These are phyloP conservation scores for Podospora sp. DNA, from an alignment of 495 filamentous ascomycete species.

Conservation along the genomic window DNA sequence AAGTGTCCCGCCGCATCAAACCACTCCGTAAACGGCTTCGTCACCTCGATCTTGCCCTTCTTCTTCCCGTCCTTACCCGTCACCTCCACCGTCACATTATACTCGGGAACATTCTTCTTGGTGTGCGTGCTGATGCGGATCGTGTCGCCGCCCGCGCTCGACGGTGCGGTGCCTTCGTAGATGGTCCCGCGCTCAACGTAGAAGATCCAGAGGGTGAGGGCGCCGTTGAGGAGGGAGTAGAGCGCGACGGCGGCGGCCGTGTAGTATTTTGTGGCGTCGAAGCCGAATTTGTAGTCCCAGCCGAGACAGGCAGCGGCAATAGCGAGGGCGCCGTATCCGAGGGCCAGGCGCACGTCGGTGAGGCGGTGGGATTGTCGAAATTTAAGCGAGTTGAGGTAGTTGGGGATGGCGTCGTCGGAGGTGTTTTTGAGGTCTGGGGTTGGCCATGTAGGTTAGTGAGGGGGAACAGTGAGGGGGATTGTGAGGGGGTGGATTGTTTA, in stretches of 20 bases:
- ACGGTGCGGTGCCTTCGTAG: conserved; percentile 64
- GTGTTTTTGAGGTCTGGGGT: conserved; percentile 89
- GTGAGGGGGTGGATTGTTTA: conserved; percentile 34
- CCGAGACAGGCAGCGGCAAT: conserved; percentile 82
- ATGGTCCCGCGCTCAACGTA: conserved; percentile 78
- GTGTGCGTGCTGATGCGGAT: conserved; percentile 68
- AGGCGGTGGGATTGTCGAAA: conserved; percentile 81
- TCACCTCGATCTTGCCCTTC: conserved; percentile 56
- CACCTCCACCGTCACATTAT: conserved; percentile 69
- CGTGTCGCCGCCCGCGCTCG: conserved; percentile 40
- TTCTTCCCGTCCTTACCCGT: conserved; percentile 47
- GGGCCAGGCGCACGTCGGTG: conserved; percentile 74
- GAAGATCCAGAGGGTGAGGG: conserved; percentile 85
- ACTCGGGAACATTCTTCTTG: conserved; percentile 76
- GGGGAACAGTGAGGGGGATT: neutral
- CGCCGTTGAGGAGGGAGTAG: conserved; percentile 79
- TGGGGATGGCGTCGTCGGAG: conserved; percentile 89
- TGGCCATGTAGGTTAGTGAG: conserved; percentile 23
- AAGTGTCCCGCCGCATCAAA: conserved; percentile 83
- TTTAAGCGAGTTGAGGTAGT: conserved; percentile 82
- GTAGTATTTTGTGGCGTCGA: conserved; percentile 74
- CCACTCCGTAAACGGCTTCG: conserved; percentile 79
- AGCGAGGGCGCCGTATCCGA: conserved; percentile 81
- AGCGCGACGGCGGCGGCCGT: conserved; percentile 75
- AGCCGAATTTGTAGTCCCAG: conserved; percentile 88